Conservation (phyloP, 441 rosid species). For the Adansonia rubrostipa region DNA sequence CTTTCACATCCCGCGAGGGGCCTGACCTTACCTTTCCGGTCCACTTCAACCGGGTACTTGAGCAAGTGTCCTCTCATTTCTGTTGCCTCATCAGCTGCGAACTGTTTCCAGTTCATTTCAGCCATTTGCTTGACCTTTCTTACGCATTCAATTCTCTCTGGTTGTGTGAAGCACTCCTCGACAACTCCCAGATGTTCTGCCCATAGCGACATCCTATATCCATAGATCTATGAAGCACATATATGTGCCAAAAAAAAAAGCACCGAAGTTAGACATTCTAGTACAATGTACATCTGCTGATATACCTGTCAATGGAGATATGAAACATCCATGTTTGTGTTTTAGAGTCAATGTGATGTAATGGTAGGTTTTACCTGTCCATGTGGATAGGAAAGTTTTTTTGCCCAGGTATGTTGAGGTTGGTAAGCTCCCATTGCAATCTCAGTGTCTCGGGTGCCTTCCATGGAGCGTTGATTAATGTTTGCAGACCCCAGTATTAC, state of each 20-base stretch:
- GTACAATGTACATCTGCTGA: background rate
- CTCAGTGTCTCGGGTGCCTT: conserved; percentile 94
- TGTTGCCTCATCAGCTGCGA: conserved; percentile 63
- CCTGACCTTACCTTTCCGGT: conserved; percentile 81
- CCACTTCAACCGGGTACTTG: conserved; percentile 89
- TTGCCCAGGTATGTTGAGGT: conserved; percentile 87
- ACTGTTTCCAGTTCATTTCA: conserved; percentile 78
- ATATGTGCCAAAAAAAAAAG: background rate
- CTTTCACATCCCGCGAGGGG: conserved; percentile 68
- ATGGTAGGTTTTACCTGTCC: conserved; percentile 67
- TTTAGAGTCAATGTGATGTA: conserved; percentile 1
- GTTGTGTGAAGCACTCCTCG: conserved; percentile 69
- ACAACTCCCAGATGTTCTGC: conserved; percentile 80
- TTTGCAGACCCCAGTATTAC: conserved; percentile 92
- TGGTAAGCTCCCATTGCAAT: conserved; percentile 99
- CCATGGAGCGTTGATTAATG: conserved; percentile 96
- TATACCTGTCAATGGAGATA: background rate
- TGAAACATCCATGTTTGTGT: conserved; percentile 3
- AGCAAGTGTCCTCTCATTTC: conserved; percentile 93
- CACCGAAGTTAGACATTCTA: background rate
- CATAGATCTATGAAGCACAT: conserved; percentile 57
- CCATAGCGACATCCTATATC: conserved; percentile 98
- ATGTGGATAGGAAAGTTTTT: conserved; percentile 60
- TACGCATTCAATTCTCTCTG: conserved; percentile 83
- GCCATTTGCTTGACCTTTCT: conserved; percentile 61